Conservation (phyloP, 2,329 filamentous ascomycete genomes). For the Diaporthe sp. region DNA sequence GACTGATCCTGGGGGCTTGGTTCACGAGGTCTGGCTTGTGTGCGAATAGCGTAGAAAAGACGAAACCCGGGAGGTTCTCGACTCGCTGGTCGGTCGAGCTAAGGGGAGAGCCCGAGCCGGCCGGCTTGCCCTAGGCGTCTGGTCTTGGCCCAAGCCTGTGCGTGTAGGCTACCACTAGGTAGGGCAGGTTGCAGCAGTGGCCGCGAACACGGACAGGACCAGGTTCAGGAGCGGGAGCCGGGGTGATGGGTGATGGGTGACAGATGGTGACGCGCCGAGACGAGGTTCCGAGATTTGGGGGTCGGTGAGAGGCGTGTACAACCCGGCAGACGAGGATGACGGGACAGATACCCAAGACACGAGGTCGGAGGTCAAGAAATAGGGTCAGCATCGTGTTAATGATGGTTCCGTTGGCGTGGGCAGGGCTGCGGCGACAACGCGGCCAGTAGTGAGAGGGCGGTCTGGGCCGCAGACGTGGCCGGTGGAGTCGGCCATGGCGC, state of each 20-base stretch:
- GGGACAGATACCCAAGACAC: conserved; percentile 2
- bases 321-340: conserved; percentile 15
- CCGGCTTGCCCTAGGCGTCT: background rate
- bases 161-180: background rate
- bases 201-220: conserved; percentile 8
- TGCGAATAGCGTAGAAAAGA: conserved; percentile 6
- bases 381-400: conserved; percentile 20
- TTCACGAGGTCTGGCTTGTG: conserved; percentile 9
- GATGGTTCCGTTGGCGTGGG: conserved; percentile 1
- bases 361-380: conserved; percentile 27
- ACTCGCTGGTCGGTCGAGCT: background rate
- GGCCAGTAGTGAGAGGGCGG: conserved; percentile 19
- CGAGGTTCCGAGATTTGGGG: conserved; percentile 15
- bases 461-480: conserved; percentile 28
- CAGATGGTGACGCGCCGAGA: conserved; percentile 23
- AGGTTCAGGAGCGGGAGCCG: conserved; percentile 11
- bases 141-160: background rate
- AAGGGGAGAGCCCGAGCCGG: conserved; percentile 20
- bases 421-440: conserved; percentile 13
- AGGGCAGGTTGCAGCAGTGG: conserved; percentile 3
- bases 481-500: conserved; percentile 24
- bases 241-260: conserved; percentile 21
- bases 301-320: conserved; percentile 16
- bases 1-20: background rate
- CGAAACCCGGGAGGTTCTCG: conserved; percentile 6